Conservation (phyloP, 768 basidiomycete species). For the Strobilomyces echinocephalus region DNA sequence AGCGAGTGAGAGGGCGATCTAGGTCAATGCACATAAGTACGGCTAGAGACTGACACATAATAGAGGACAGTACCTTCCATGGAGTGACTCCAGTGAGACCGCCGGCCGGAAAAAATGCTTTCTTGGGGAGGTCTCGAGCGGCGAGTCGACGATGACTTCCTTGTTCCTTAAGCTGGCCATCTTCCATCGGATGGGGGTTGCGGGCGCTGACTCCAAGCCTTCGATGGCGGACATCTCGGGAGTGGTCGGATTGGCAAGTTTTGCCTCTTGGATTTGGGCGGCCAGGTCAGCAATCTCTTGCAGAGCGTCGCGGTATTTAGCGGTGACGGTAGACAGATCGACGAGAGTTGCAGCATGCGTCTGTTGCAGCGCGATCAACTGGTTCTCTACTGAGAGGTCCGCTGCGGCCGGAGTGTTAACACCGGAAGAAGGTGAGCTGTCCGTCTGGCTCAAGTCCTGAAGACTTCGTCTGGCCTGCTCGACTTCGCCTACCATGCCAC, state of each 20-base stretch:
- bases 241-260: conserved; percentile 50
- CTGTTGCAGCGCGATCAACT: conserved; percentile 73
- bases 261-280: conserved; percentile 84
- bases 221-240: conserved; percentile 39
- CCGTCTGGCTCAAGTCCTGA: conserved; percentile 38
- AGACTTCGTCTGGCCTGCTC: conserved; percentile 64
- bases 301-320: conserved; percentile 85
- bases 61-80: conserved; percentile 58
- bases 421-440: conserved; percentile 29
- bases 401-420: conserved; percentile 27
- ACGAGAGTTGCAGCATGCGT: conserved; percentile 75
- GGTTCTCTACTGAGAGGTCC: conserved; percentile 46
- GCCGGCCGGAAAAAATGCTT: conserved; percentile 86
- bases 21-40: conserved; percentile 13
- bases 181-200: conserved; percentile 46
- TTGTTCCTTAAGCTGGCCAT: conserved; percentile 46
- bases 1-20: conserved; percentile 92
- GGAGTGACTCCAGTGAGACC: conserved; percentile 83
- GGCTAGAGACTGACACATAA: neutral
- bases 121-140: conserved; percentile 47
- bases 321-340: conserved; percentile 71
- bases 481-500: conserved; percentile 64
- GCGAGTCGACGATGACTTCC: conserved; percentile 44
- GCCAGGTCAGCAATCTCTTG: conserved; percentile 91
- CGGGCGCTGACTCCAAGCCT: conserved; percentile 41